A percentile compares a stretch with the other conserved stretches of the same genome.
Evolutionary conservation across 768 basidiomycete species (phyloP).

Genomic region (Pisolithus sp.): DNA sequence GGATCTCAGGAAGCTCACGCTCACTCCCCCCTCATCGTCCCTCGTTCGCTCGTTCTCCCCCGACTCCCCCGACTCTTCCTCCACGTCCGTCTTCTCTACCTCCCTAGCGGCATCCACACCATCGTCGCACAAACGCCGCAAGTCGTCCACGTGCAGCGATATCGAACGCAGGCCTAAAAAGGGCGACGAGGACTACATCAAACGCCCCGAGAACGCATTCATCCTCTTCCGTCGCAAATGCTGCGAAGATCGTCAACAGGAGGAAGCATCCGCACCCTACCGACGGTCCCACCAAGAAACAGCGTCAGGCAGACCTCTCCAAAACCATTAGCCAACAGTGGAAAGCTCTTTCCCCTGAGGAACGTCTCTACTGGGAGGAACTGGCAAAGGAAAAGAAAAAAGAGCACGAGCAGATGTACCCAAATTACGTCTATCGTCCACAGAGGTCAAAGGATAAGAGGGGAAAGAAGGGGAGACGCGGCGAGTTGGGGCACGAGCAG

Average conservation of each 20-base stretch:
- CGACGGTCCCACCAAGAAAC: slow-evolving; percentile 53
- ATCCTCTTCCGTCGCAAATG: slow-evolving; percentile 78
- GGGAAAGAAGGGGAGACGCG: slow-evolving; percentile 35
- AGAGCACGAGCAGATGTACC: slow-evolving; percentile 70
- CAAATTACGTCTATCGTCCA: slow-evolving; percentile 74
- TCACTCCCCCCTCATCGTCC: slow-evolving; percentile 37
- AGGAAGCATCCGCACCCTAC: slow-evolving; percentile 33
- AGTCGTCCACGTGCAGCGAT: slow-evolving; percentile 40
- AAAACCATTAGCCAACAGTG: slow-evolving; percentile 80
- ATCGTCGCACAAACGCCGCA: slow-evolving; percentile 45
- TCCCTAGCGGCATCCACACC: slow-evolving; percentile 24
- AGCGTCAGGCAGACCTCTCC: slow-evolving; percentile 71
- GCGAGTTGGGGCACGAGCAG: slow-evolving; percentile 34
- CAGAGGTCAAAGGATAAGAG: slow-evolving; percentile 49
- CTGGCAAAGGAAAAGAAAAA: slow-evolving; percentile 74
- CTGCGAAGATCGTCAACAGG: slow-evolving; percentile 63
- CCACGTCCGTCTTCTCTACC: slow-evolving; percentile 37
- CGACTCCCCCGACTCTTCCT: slow-evolving; percentile 24
- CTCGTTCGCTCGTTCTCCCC: slow-evolving; percentile 39
- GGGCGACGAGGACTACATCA: slow-evolving; percentile 80
- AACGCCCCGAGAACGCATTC: slow-evolving; percentile 80
- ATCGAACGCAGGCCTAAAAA: slow-evolving; percentile 47
- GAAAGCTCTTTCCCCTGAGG: slow-evolving; percentile 60
- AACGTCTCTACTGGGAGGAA: slow-evolving; percentile 69
- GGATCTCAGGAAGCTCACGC: slow-evolving; percentile 44